Base-by-base conservation (phyloP, 2,329 filamentous ascomycete genomes). In the Claviceps sorghi region DNA sequence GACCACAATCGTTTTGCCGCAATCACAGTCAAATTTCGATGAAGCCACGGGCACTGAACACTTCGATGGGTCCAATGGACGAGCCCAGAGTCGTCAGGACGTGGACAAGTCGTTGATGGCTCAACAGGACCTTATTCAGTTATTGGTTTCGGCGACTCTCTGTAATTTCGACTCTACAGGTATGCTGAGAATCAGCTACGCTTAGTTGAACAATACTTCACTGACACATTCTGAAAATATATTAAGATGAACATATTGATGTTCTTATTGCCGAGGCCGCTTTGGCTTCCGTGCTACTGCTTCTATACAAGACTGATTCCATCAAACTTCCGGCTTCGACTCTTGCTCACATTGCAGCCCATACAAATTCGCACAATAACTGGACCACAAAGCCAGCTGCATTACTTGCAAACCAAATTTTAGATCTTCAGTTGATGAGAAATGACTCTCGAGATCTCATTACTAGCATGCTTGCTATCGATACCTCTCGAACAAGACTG, bases 401-500 rank as follows among this genome's bases (percentile, higher is more conserved):
- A 5, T n/a, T 49, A 0, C 49, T 59, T 1, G 69, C 75, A 1
- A 41, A 42, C 0, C 40, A 48, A 2, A 55, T 76, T 1, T 56
- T 76, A 4, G 44, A 59, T 1, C 21, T 56, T 1, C 60, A 66
- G 1, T 49, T 70, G 5, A 15, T 53, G 7, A 30, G 29, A 10
- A 50, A 54, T 0, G 53, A 46, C 15, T 21, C 61, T 50, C 29
- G 55, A n/a, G 26, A 55, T 3, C 75, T 80, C 57, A 68, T 82
- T 57, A 68, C 75, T 19, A 69, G 73, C n/a, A 67, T 73, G 41
- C 70, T 88, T 52, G 75, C 90, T 4, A 71, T 76, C 55, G 67
- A 69, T 59, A 82, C 82, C 60, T 73, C 90, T 49, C 82, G 81
- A 40, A 82, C 82, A 30, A 68, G 86, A 6, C 89, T 90, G 69